phyloP scores from a whole-genome alignment of 768 basidiomycete species.

The Amanita thiersii region DNA sequence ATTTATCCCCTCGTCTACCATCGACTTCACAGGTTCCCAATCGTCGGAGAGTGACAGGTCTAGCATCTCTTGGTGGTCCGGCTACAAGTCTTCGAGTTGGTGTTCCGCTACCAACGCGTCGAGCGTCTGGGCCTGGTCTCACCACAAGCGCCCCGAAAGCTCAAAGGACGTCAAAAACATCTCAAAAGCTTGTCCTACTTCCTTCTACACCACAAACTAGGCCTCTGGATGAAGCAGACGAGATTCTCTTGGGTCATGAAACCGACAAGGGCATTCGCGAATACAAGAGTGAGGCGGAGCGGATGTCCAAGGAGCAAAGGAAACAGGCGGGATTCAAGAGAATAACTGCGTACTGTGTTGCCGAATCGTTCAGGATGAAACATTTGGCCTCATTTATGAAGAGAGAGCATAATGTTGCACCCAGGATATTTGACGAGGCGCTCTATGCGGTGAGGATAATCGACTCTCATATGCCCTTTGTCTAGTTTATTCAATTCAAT shows the following conservation, averaged over 20 bases:
- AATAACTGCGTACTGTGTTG: constrained; percentile 85
- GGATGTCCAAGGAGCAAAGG: constrained; percentile 83
- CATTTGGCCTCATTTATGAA: constrained; percentile 79
- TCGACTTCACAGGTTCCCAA: constrained; percentile 19
- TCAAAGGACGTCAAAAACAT: constrained; percentile 83
- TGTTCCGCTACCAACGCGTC: constrained; percentile 9
- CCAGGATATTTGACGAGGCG: constrained; percentile 87
- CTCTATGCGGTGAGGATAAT: constrained; percentile 69
- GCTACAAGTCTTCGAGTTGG: constrained; percentile 12
- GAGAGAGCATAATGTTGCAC: constrained; percentile 86
- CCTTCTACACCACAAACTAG: constrained; percentile 87
- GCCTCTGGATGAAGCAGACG: constrained; percentile 46
- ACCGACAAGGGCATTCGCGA: constrained; percentile 63
- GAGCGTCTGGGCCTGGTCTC: constrained; percentile 3
- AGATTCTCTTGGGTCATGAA: constrained; percentile 50
- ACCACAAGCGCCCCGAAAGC: constrained; percentile 8
- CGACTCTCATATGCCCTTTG: constrained; percentile 2
- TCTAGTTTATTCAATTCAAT: constrained; percentile 7
- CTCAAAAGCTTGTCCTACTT: constrained; percentile 83
- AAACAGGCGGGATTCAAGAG: constrained; percentile 74
- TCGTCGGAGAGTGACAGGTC: constrained; percentile 20
- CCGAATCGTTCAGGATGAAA: constrained; percentile 82
- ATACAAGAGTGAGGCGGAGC: constrained; percentile 78
- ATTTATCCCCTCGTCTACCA: constrained; percentile 16
- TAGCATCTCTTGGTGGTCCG: constrained; percentile 20